Evolutionary conservation across 192 early-diverging fungal species (phyloP).

Genomic region (Umbelopsis isabellina): DNA sequence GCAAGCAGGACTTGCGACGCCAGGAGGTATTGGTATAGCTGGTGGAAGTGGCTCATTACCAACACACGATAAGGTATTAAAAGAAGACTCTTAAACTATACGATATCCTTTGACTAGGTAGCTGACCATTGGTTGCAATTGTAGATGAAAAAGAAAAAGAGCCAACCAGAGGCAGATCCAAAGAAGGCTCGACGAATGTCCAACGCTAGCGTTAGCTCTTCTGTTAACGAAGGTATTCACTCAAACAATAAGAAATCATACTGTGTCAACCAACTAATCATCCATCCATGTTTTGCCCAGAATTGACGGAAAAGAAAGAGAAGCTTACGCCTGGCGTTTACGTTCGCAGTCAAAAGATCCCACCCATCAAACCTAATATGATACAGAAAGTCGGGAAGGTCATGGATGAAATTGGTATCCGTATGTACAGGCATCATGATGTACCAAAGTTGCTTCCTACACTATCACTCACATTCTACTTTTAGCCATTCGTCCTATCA

Average conservation of each 20-base stretch:
- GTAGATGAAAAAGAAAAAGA: constrained; percentile 42
- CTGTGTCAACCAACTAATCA: not conserved
- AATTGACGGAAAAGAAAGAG: constrained; percentile 47
- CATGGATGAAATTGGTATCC: constrained; percentile 59
- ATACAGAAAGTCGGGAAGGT: constrained; percentile 52
- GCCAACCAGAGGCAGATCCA: constrained; percentile 19
- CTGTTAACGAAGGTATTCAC: not conserved
- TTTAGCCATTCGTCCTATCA: constrained; percentile 64
- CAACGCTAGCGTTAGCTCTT: constrained; percentile 24
- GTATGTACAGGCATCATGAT: constrained; percentile 34
- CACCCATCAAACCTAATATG: constrained; percentile 55
- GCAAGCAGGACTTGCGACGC: constrained; percentile 24
- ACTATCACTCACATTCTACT: not conserved
- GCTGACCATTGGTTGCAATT: not conserved
- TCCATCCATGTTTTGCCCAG: not conserved
- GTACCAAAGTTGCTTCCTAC: not conserved
- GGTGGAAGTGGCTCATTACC: constrained; percentile 34
- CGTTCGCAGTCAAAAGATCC: constrained; percentile 62
- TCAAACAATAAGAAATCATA: not conserved
- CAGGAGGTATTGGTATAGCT: constrained; percentile 43
- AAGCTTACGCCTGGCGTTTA: constrained; percentile 66
- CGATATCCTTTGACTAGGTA: not conserved
- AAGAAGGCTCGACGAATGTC: constrained; percentile 37
- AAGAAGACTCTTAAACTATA: not conserved
- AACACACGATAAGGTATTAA: constrained; percentile 27